Evolutionary conservation across 768 basidiomycete genomes (phyloP).

Genomic region (Lactarius hatsudake): DNA sequence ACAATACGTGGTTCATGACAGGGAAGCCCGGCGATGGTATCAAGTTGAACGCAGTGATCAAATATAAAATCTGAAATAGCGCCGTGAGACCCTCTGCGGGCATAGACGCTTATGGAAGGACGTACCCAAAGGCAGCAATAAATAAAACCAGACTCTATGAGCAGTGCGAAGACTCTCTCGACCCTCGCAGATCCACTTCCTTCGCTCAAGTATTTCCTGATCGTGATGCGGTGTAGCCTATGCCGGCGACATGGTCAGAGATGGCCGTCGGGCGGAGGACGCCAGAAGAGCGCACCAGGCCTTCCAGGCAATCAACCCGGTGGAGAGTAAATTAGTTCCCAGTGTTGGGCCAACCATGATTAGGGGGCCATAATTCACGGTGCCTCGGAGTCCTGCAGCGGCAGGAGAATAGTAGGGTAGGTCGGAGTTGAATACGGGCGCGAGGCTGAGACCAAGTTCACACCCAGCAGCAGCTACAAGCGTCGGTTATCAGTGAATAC

Average conservation of each 20-base stretch:
- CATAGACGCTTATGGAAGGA: neutral
- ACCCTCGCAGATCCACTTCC: conserved; percentile 3
- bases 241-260: neutral
- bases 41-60: conserved; percentile 1
- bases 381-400: too few relatives aligned
- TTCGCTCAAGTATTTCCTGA: neutral
- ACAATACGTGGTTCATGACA: conserved; percentile 3
- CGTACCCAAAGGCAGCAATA: conserved; percentile 18
- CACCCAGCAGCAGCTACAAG: neutral
- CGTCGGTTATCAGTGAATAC: neutral
- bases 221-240: neutral
- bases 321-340: neutral
- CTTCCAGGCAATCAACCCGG: neutral
- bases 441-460: neutral
- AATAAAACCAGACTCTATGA: conserved; percentile 18
- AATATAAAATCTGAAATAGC: conserved; percentile 2
- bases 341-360: neutral
- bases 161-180: conserved; percentile 15
- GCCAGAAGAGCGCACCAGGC: neutral
- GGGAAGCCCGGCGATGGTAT: conserved; percentile 3
- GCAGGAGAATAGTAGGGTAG: too few relatives aligned
- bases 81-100: neutral
- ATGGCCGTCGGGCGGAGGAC: neutral
- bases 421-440: neutral
- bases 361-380: neutral